These are phyloP conservation scores for Rhodamnia rubescens DNA, from an alignment of 345 rosid genomes.

Conservation along the genomic window DNA sequence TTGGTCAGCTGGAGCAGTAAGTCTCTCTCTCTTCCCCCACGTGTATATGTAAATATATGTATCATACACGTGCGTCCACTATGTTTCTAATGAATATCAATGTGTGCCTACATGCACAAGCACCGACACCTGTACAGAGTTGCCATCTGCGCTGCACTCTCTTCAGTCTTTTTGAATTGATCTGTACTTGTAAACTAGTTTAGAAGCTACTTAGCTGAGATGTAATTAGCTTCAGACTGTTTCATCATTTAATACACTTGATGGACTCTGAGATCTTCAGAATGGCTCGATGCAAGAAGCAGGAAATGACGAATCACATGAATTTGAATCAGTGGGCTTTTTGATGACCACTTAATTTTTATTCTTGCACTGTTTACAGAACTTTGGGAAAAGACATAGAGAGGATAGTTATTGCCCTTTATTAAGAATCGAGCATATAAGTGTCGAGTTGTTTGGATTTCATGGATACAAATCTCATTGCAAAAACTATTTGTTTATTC, in stretches of 20 bases:
- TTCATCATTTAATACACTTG: neutral
- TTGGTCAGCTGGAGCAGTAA: slow-evolving; percentile 81
- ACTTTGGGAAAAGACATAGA: neutral
- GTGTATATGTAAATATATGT: neutral
- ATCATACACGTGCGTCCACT: neutral
- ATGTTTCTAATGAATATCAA: neutral
- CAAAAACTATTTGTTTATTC: neutral
- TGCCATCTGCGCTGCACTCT: neutral
- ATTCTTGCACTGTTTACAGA: neutral
- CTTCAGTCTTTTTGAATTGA: neutral
- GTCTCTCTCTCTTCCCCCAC: slow-evolving; percentile 6
- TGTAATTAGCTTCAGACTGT: neutral
- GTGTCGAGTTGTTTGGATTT: neutral
- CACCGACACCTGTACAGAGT: neutral
- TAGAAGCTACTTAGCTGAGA: neutral
- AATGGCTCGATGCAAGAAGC: neutral
- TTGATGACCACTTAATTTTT: neutral
- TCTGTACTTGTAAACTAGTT: neutral
- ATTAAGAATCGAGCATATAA: neutral
- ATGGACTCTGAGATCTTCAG: neutral
- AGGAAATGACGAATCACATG: neutral
- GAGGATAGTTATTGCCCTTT: neutral
- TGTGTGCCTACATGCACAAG: neutral
- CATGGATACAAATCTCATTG: neutral
- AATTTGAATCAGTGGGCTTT: neutral